Evolutionary conservation across 176 grass and related monocot species (phyloP), one percentile per base, ranked within the genome.

Genomic region (Coix lacrymajobi): DNA sequence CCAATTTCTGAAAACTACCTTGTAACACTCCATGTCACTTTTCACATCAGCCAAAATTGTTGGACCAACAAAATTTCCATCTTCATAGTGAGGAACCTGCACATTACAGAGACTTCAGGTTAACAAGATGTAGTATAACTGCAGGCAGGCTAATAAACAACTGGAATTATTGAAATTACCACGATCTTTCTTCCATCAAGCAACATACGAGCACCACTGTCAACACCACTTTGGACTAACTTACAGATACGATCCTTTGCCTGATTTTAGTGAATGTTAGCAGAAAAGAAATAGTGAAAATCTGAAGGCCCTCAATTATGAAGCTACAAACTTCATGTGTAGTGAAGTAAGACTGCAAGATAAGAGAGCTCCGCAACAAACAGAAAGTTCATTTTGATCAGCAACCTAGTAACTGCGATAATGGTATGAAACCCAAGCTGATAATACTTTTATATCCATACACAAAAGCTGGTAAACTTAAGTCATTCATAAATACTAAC

Each of bases 181-280:
- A 93, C 82, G 75, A 93, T 88, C 11, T 91, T 80, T 85, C 92
- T 95, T 38, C 92, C 92, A 74, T 98, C 96, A 80, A 98, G 87
- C 65, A 98, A 74, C 72, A 98, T 71, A 71, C 96, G 89, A 33
- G 90, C 92, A 45, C 91, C 91, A 72, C 25, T 92, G 33, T 91
- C 92, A 78, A 71, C 80, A 30, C 96, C 96, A 76, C 85, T 93
- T 95, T 98, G 92, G 54, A 98, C 90, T 87, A 98, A 83, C 49
- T 92, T 98, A 89, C 90, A 93, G 80, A 98, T 98, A 44, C 92
- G 92, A 41, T 95, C 91, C 89, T 98, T 98, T 3, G 96, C 96
- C 96, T 98, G 46, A 40, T 66, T 43, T 80, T 34, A 75, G 6
- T 22, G 69, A 64, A 88, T 62, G 72, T 77, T 54, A 91, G 31